Evolutionary conservation across 495 filamentous ascomycete species (phyloP), one percentile per base, ranked within the genome.

Genomic region (Neurospora intermedia): DNA sequence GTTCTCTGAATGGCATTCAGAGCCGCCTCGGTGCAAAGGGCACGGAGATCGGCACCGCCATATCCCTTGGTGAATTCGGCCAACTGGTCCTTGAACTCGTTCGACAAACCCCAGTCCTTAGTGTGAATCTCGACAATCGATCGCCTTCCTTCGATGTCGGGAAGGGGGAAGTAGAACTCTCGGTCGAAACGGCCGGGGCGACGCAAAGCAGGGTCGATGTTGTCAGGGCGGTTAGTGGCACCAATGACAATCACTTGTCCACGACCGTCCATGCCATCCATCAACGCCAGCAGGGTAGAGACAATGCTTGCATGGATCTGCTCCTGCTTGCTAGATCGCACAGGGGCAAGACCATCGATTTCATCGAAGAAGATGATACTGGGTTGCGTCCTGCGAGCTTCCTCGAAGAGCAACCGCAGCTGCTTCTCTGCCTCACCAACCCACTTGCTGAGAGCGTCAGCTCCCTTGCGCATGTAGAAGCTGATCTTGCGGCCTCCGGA

Each of bases 301-400:
- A 99, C 96, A 72, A 99, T 98, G 18, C 95, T 98, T 16, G 96
- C 93, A 84, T 99, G 96, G 70, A 97, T 98, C 82, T 99, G 96
- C 75, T 99, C 96, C 81, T 97, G 94, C 75, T 98, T 98, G 80
- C 94, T 96, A 16, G 96, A 98, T 72, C 96, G 89, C 11, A 98
- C 95, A 69, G 96, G 96, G 2, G 96, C 96, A 73, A 99, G 87
- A 62, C 93, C 96, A 83, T 99, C 96, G 74, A 99, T 99, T 80
- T 99, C 96, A 81, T 99, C 96, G 76, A 99, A 99, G 84, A 99
- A 99, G 78, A 99, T 99, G 81, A 99, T 99, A 79, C 94, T 97
- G 1, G 96, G 96, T 78, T 98, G 96, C 10, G 89, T 98, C 78
- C 92, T 94, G 75, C 94, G 88, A 16, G 96, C 96, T 82, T 99